Percentiles rank a stretch among this genome's conserved stretches.
Conservation (phyloP, 371 early-diverging fungal species). For the Blakeslea trispora region DNA sequence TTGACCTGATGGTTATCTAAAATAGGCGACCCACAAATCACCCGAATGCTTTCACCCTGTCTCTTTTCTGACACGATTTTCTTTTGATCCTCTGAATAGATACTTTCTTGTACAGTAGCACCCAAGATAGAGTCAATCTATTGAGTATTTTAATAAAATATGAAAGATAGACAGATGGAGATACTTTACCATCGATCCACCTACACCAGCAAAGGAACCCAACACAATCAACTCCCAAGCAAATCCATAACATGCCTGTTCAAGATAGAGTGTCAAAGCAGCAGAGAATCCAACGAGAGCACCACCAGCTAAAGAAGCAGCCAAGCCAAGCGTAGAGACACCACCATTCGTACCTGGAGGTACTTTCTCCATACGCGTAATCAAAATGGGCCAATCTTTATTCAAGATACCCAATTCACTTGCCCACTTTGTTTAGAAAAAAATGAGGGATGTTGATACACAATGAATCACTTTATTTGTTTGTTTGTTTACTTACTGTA, state of each 20-base stretch:
- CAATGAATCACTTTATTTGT: background rate
- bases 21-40: conserved; percentile 68
- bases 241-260: conserved; percentile 45
- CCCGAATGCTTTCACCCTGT: conserved; percentile 40
- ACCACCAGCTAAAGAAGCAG: conserved; percentile 77
- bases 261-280: conserved; percentile 50
- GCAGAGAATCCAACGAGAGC: conserved; percentile 68
- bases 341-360: conserved; percentile 94
- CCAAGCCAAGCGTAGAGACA: conserved; percentile 63
- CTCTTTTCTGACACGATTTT: conserved; percentile 50
- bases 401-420: conserved; percentile 85
- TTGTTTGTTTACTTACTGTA: conserved; percentile 53
- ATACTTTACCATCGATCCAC: conserved; percentile 70
- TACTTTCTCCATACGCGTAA: conserved; percentile 69
- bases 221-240: conserved; percentile 43
- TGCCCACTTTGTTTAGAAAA: no score
- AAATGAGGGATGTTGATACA: no score
- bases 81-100: conserved; percentile 64
- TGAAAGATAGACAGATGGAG: background rate
- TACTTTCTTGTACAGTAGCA: conserved; percentile 75
- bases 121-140: conserved; percentile 85
- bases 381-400: conserved; percentile 70
- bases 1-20: conserved; percentile 80
- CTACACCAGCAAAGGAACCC: conserved; percentile 64
- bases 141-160: background rate